phyloP scores from a whole-genome alignment of 495 filamentous ascomycete species.

The Aspergillus mulundensis region DNA sequence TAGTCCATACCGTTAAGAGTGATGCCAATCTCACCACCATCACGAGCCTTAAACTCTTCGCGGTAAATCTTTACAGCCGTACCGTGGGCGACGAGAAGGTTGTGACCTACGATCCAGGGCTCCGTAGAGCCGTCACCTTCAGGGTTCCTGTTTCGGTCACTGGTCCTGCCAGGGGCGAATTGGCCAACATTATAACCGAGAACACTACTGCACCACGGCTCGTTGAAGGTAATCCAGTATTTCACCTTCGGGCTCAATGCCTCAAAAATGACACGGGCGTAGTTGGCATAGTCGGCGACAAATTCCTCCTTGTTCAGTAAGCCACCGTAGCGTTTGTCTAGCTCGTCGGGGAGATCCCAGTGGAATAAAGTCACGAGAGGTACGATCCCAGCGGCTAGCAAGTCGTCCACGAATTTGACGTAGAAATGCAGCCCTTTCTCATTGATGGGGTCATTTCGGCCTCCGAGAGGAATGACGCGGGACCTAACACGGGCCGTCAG shows the following conservation, averaged over 20 bases:
- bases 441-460: slow-evolving; percentile 45
- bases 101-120: slow-evolving; percentile 51
- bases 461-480: slow-evolving; percentile 62
- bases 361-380: slow-evolving; percentile 53
- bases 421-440: slow-evolving; percentile 48
- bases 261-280: slow-evolving; percentile 45
- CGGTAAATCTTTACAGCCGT: slow-evolving; percentile 50
- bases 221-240: slow-evolving; percentile 56
- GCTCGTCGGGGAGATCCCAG: slow-evolving; percentile 51
- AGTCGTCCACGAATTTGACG: slow-evolving; percentile 44
- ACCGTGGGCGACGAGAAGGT: slow-evolving; percentile 46
- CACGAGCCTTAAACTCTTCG: slow-evolving; percentile 44
- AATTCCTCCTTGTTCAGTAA: slow-evolving; percentile 51
- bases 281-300: slow-evolving; percentile 47
- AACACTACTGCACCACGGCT: slow-evolving; percentile 50
- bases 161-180: slow-evolving; percentile 50
- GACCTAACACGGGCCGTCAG: slow-evolving; percentile 46
- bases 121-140: slow-evolving; percentile 48
- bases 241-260: slow-evolving; percentile 46
- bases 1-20: slow-evolving; percentile 46
- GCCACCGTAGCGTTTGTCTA: slow-evolving; percentile 50
- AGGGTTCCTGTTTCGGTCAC: slow-evolving; percentile 43
- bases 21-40: slow-evolving; percentile 50
- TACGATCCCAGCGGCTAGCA: slow-evolving; percentile 45
- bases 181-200: slow-evolving; percentile 50